Evolutionary conservation across 441 rosid species (phyloP).

Genomic region (Aleurites moluccanus): DNA sequence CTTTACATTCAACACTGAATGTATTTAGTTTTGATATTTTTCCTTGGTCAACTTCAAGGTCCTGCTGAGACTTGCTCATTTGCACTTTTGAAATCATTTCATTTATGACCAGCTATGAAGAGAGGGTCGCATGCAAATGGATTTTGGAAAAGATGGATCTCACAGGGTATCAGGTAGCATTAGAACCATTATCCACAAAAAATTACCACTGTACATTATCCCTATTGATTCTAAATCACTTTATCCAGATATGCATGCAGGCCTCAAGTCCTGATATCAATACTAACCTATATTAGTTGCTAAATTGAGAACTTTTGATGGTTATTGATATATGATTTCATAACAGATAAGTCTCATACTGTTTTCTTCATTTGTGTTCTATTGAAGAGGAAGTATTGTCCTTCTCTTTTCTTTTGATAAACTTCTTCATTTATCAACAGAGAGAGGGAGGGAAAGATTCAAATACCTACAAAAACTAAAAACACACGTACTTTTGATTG

Average conservation of each 20-base stretch:
- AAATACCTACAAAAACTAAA: constrained; percentile 3
- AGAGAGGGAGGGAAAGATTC: too few species aligned
- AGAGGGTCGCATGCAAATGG: constrained; percentile 70
- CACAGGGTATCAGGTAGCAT: constrained; percentile 68
- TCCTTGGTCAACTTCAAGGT: constrained; percentile 20
- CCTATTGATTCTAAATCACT: background rate
- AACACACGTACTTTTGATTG: constrained; percentile 3
- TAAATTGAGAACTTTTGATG: background rate
- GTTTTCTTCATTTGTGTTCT: background rate
- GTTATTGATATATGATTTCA: background rate
- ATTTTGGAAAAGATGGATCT: constrained; percentile 70
- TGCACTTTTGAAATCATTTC: constrained; percentile 25
- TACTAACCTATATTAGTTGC: constrained; percentile 1
- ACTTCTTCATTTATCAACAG: too few species aligned
- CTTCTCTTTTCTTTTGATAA: too few species aligned
- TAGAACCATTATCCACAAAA: background rate
- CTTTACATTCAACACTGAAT: constrained; percentile 12
- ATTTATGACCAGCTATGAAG: constrained; percentile 54
- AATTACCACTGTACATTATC: background rate
- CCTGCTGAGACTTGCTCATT: constrained; percentile 19
- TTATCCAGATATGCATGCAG: too few species aligned
- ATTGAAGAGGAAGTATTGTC: background rate
- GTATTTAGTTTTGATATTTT: constrained; percentile 5
- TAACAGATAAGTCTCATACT: background rate
- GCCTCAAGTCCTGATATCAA: background rate